A percentile compares a stretch with the other conserved stretches of the same genome.
Conservation (phyloP, 164 flowering plant genomes). For the Euptelea pleiosperma region DNA sequence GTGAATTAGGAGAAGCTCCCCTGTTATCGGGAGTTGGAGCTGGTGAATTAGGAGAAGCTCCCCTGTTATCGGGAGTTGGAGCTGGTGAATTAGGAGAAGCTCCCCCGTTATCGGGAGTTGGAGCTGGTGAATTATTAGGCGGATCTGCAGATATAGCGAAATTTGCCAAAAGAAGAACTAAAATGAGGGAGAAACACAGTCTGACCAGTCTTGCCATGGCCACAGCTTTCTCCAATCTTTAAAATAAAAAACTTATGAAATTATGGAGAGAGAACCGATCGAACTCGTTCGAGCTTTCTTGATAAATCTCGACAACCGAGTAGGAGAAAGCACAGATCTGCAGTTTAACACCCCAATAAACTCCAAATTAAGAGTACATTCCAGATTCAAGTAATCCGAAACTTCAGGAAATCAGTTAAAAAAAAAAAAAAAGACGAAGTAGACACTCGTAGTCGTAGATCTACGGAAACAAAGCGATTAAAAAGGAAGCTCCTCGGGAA, state of each 20-base stretch:
- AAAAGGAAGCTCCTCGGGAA: no score
- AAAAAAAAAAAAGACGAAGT: no score
- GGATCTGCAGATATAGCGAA: conserved; percentile 4
- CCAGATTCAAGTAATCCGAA: no score
- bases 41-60: background rate
- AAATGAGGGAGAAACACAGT: conserved; percentile 5
- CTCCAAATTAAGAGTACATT: no score
- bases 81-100: conserved; percentile 4
- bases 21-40: background rate
- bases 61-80: background rate
- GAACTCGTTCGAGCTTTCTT: no score
- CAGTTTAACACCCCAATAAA: no score
- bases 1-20: conserved; percentile 4
- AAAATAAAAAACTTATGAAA: background rate
- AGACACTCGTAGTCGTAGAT: no score
- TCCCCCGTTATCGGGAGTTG: conserved; percentile 14
- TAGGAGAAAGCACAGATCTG: no score
- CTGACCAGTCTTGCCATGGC: conserved; percentile 18
- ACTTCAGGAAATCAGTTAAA: background rate
- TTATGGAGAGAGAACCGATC: background rate
- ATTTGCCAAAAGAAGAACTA: conserved; percentile 11
- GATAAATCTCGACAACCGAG: no score
- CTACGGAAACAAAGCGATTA: background rate
- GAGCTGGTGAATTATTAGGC: no score
- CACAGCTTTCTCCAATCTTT: conserved; percentile 1